phyloP scores from a whole-genome alignment of 1,284 basidiomycete genomes.

The Ceratobasidium sp. region DNA sequence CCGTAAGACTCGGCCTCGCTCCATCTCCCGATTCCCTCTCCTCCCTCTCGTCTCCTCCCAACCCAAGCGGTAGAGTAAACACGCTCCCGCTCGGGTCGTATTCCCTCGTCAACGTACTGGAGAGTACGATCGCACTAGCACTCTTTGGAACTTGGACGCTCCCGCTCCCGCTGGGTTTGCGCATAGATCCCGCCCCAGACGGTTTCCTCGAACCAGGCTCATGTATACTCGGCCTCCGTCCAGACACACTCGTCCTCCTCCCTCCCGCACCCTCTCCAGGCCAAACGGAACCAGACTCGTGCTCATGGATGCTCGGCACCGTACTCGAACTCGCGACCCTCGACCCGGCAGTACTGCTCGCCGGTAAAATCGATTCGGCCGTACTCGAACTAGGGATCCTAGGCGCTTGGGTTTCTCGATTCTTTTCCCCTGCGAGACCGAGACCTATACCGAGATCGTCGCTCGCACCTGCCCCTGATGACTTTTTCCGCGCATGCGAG shows the following conservation, averaged over 20 bases:
- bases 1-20: constrained; percentile 25
- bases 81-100: constrained; percentile 36
- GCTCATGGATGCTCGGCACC: constrained; percentile 15
- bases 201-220: no score
- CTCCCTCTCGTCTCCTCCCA: constrained; percentile 6
- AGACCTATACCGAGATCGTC: background rate
- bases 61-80: constrained; percentile 33
- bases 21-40: background rate
- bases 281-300: background rate
- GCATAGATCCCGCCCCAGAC: background rate
- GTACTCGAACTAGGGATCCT: constrained; percentile 33
- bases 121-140: constrained; percentile 19
- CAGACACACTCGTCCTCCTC: no score
- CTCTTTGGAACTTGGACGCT: constrained; percentile 19
- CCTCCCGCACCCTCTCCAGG: background rate
- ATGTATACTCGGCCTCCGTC: no score
- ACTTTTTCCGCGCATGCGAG: constrained; percentile 33
- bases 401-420: constrained; percentile 3
- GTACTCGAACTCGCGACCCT: constrained; percentile 21
- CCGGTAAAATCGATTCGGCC: background rate
- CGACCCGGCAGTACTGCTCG: constrained; percentile 29
- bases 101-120: background rate
- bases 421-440: background rate
- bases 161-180: constrained; percentile 4
- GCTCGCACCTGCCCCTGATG: background rate